Conservation (phyloP, 306 rosid genomes). For the Urtica urens region DNA sequence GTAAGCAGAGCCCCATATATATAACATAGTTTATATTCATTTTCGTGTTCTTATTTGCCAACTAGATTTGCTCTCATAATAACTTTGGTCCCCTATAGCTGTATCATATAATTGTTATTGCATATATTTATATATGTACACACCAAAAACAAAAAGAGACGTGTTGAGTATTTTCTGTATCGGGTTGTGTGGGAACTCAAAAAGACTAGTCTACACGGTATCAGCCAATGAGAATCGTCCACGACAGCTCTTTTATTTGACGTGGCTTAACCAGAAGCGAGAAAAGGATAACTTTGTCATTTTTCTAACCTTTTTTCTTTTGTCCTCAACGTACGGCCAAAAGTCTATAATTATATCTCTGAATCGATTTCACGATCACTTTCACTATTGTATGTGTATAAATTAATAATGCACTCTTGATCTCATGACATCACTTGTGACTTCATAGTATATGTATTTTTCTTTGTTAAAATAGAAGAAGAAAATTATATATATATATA, state of each 20-base stretch:
- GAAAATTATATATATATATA: too few relatives aligned
- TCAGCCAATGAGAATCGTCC: constrained; percentile 2
- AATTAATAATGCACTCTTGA: too few relatives aligned
- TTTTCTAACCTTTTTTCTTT: too few relatives aligned
- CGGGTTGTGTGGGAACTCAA: background rate
- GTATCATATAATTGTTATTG: too few relatives aligned
- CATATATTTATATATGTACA: background rate
- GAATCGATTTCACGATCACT: too few relatives aligned
- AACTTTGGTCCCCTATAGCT: background rate
- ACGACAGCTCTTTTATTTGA: background rate
- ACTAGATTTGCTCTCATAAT: background rate
- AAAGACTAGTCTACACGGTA: background rate
- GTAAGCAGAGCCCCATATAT: background rate
- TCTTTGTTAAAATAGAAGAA: too few relatives aligned
- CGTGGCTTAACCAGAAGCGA: background rate
- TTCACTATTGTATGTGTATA: too few relatives aligned
- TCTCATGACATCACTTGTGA: too few relatives aligned
- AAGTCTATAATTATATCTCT: too few relatives aligned
- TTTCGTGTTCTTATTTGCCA: background rate
- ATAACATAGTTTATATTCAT: too few relatives aligned
- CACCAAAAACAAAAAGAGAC: background rate
- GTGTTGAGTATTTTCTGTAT: background rate
- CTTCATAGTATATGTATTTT: too few relatives aligned
- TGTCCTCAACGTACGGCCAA: too few relatives aligned
- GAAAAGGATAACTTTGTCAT: constrained; percentile 3